Conservation (phyloP, 2,329 filamentous ascomycete species). For the Aspergillus awamori region DNA sequence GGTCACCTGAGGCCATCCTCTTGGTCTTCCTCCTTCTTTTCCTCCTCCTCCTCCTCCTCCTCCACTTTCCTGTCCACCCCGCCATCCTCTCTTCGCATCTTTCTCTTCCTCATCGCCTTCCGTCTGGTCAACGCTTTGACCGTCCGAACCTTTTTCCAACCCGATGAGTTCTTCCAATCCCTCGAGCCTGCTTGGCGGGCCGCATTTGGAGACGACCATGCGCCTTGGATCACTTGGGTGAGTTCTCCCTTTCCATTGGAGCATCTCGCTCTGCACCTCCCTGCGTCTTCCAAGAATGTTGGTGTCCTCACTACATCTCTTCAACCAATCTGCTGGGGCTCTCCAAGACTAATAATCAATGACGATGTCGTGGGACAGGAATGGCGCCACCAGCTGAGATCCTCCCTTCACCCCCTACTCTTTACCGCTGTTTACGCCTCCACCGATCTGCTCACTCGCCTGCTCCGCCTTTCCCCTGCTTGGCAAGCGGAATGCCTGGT, state of each 20-base stretch:
- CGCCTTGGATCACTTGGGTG: slow-evolving; percentile 97
- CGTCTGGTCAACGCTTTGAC: slow-evolving; percentile 79
- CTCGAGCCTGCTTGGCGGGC: slow-evolving; percentile 92
- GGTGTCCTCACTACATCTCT: background rate
- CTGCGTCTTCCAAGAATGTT: background rate
- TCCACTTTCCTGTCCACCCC: slow-evolving; percentile 15
- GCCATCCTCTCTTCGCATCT: slow-evolving; percentile 25
- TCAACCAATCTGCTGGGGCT: background rate
- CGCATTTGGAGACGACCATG: slow-evolving; percentile 74
- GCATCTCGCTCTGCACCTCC: background rate
- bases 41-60: slow-evolving; percentile 10
- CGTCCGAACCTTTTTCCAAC: slow-evolving; percentile 91
- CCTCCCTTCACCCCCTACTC: slow-evolving; percentile 85
- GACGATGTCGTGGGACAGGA: slow-evolving; percentile 62
- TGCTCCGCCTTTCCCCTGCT: slow-evolving; percentile 58
- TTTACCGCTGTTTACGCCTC: slow-evolving; percentile 76
- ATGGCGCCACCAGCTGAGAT: slow-evolving; percentile 86
- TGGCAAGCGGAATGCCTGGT: slow-evolving; percentile 69
- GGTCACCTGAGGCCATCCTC: slow-evolving; percentile 1
- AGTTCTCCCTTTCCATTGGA: slow-evolving; percentile 31
- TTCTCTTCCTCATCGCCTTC: slow-evolving; percentile 61
- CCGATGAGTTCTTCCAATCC: slow-evolving; percentile 95
- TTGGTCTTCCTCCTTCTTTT: slow-evolving; percentile 5
- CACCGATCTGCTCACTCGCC: slow-evolving; percentile 59
- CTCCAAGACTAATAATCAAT: slow-evolving; percentile 10